A percentile compares a stretch with the other conserved stretches of the same genome.
phyloP scores from a whole-genome alignment of 2,329 filamentous ascomycete species.

The Ramichloridium luteum region DNA sequence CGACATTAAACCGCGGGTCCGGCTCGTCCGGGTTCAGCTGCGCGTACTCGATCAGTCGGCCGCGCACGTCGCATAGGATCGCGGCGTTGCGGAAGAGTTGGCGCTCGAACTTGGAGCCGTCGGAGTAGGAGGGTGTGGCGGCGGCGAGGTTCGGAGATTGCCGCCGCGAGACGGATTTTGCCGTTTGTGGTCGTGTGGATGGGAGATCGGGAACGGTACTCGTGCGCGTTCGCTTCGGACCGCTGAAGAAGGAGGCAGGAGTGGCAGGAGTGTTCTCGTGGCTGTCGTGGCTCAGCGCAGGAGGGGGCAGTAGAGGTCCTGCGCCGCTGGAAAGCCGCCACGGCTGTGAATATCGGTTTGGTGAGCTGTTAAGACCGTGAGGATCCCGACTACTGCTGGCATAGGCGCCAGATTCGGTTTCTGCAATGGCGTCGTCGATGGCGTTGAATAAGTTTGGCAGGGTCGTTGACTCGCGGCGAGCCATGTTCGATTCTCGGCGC shows the following conservation, averaged over 20 bases:
- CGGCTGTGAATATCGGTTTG: not conserved
- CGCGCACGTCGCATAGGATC: constrained; percentile 33
- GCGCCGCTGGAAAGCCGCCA: not conserved
- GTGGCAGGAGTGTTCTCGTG: constrained; percentile 9
- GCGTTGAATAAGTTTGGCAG: constrained; percentile 14
- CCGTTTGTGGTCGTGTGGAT: constrained; percentile 4
- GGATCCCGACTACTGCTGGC: constrained; percentile 5
- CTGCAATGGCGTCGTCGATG: constrained; percentile 7
- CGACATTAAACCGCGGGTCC: constrained; percentile 26
- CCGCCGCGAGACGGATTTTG: constrained; percentile 3
- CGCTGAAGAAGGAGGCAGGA: constrained; percentile 9
- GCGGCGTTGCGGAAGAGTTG: constrained; percentile 33
- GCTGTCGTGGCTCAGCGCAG: constrained; percentile 8
- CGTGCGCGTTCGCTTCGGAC: constrained; percentile 6
- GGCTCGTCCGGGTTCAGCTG: constrained; percentile 25
- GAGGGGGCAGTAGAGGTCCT: constrained; percentile 10
- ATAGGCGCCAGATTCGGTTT: constrained; percentile 7
- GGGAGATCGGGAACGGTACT: constrained; percentile 2
- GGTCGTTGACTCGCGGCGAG: constrained; percentile 17
- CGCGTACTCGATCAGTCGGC: constrained; percentile 30
- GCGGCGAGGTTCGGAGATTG: constrained; percentile 1
- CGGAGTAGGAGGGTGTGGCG: constrained; percentile 1
- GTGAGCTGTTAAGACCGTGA: not conserved
- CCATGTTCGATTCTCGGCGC: constrained; percentile 7
- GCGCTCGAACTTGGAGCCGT: constrained; percentile 25